Evolutionary conservation across 1,284 basidiomycete species (phyloP).

Genomic region (Microbotryum saponariae): DNA sequence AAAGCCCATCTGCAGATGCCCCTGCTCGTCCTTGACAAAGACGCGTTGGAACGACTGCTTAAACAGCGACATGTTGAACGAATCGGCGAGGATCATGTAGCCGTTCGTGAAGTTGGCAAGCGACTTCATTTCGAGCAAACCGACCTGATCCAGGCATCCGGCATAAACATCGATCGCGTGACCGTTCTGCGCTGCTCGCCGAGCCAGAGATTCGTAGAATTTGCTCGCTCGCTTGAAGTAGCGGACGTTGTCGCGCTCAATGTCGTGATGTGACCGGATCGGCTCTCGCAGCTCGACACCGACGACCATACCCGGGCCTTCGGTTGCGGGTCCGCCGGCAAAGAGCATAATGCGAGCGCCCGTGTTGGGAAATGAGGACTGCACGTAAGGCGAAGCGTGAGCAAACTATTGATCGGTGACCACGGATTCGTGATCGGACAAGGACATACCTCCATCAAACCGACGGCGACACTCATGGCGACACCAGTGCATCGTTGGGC

Average conservation of each 20-base stretch:
- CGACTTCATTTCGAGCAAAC: constrained; percentile 94
- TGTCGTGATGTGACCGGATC: constrained; percentile 98
- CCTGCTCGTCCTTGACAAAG: constrained; percentile 90
- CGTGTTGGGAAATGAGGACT: constrained; percentile 91
- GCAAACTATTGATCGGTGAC: neutral
- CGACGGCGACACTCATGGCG: constrained; percentile 86
- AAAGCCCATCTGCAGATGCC: constrained; percentile 93
- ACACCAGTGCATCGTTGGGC: constrained; percentile 94
- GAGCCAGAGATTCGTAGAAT: constrained; percentile 96
- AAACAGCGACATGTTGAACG: constrained; percentile 97
- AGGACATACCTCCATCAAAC: constrained; percentile 69
- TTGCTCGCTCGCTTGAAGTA: constrained; percentile 96
- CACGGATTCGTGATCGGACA: neutral
- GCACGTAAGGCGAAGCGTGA: neutral
- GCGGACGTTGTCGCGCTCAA: constrained; percentile 93
- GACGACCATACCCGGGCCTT: constrained; percentile 95
- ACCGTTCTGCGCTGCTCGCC: constrained; percentile 86
- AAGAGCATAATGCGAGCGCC: constrained; percentile 96
- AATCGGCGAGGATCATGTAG: constrained; percentile 91
- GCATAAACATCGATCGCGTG: constrained; percentile 94
- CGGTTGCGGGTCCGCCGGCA: constrained; percentile 90
- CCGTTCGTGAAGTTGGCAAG: constrained; percentile 93
- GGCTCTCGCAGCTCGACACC: constrained; percentile 93
- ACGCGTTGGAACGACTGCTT: constrained; percentile 94
- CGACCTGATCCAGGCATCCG: constrained; percentile 96